A percentile compares a stretch with the other conserved stretches of the same genome.
Conservation (phyloP, 75 land plant species). For the Sequoiadendron giganteum region DNA sequence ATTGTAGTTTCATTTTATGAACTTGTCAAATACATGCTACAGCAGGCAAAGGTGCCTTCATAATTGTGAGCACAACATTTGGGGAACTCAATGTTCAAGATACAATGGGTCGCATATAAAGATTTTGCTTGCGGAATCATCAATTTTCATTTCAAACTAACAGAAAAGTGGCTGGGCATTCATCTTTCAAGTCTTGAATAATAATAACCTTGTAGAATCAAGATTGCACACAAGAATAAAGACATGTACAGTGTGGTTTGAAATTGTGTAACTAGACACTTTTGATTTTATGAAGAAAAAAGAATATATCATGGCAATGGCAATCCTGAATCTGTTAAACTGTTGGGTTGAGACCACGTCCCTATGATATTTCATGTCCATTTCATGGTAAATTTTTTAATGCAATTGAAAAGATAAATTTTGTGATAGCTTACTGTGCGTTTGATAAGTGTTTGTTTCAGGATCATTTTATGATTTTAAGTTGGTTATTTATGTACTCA, state of each 20-base stretch:
- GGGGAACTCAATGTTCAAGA: background rate
- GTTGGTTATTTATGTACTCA: background rate
- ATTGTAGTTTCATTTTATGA: conserved; percentile 97
- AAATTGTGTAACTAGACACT: background rate
- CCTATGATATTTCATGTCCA: background rate
- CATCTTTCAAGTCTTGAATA: background rate
- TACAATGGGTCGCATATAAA: background rate
- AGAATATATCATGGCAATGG: background rate
- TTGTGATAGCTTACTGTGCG: background rate
- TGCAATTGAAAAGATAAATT: background rate
- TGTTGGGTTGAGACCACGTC: background rate
- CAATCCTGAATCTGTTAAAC: background rate
- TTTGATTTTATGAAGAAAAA: background rate
- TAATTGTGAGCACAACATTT: background rate
- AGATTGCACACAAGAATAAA: background rate
- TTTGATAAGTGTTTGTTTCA: background rate
- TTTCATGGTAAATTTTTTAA: background rate
- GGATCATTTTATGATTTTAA: background rate
- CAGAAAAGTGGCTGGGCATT: background rate
- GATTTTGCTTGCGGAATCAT: background rate
- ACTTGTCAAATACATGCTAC: conserved; percentile 62
- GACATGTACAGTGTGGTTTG: background rate
- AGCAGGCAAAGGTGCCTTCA: conserved; percentile 16
- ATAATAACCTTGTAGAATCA: background rate
- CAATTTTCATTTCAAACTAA: background rate